Conservation (phyloP, 306 rosid genomes). For the Clitoria ternatea region DNA sequence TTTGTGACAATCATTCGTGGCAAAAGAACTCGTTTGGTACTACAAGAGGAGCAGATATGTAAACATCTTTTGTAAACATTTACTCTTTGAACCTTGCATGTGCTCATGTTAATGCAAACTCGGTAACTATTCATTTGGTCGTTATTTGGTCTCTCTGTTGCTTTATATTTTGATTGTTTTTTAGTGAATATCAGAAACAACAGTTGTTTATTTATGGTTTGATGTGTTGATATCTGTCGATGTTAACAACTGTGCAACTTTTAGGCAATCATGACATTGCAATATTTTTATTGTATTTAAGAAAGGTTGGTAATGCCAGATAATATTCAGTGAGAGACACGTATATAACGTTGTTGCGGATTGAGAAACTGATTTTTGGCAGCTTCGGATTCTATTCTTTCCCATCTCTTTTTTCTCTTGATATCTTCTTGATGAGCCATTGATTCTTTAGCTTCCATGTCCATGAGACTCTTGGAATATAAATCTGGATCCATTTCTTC, state of each 20-base stretch:
- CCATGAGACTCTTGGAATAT: conserved; percentile 51
- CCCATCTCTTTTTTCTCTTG: conserved; percentile 59
- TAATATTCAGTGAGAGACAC: conserved; percentile 40
- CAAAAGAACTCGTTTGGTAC: too few relatives aligned
- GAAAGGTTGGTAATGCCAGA: conserved; percentile 21
- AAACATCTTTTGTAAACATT: too few relatives aligned
- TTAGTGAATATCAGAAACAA: not conserved
- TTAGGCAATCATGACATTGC: not conserved
- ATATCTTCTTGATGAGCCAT: conserved; percentile 41
- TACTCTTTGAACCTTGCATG: too few relatives aligned
- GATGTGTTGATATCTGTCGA: not conserved
- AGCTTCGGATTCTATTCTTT: conserved; percentile 55
- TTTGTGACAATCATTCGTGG: too few relatives aligned
- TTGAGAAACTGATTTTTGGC: conserved; percentile 34
- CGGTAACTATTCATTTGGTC: not conserved
- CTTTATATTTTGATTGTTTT: not conserved
- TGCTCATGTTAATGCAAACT: too few relatives aligned
- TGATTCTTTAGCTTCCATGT: conserved; percentile 39
- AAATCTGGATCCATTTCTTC: conserved; percentile 68
- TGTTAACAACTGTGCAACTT: conserved; percentile 4
- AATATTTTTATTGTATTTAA: not conserved
- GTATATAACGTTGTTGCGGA: conserved; percentile 37
- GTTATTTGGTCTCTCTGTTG: not conserved
- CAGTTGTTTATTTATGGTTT: not conserved
- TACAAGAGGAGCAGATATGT: too few relatives aligned